Evolutionary conservation across 768 basidiomycete genomes (phyloP).

Genomic region (Porpolomopsis calyptriformis): DNA sequence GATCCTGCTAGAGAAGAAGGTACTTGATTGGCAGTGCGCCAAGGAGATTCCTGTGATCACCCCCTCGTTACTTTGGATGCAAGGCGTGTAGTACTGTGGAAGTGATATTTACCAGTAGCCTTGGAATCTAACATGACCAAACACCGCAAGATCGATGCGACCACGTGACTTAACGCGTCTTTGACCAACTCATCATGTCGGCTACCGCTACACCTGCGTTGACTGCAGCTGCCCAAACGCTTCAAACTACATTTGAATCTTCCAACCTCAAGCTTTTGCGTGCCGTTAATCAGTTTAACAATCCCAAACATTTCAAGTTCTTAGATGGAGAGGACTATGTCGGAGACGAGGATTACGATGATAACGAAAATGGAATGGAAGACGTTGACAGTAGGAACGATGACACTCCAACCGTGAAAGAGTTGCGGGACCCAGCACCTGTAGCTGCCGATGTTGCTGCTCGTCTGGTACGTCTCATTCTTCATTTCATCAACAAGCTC

Average conservation of each 20-base stretch:
- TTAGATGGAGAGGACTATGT: neutral
- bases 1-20: neutral
- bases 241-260: constrained; percentile 1
- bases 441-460: constrained; percentile 48
- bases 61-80: too few relatives aligned
- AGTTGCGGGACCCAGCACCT: constrained; percentile 38
- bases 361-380: neutral
- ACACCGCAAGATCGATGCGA: neutral
- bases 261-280: neutral
- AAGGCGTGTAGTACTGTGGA: too few relatives aligned
- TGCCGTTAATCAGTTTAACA: neutral
- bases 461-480: constrained; percentile 41
- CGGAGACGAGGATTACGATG: neutral
- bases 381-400: neutral
- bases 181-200: neutral
- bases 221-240: constrained; percentile 1
- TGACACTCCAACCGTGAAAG: constrained; percentile 4
- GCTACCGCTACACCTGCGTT: neutral
- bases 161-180: constrained; percentile 2
- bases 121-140: neutral
- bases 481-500: neutral
- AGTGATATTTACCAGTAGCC: too few relatives aligned
- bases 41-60: too few relatives aligned
- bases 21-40: too few relatives aligned
- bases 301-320: neutral